Conservation (phyloP, 148 eudicot species). For the Selenicereus undatus region DNA sequence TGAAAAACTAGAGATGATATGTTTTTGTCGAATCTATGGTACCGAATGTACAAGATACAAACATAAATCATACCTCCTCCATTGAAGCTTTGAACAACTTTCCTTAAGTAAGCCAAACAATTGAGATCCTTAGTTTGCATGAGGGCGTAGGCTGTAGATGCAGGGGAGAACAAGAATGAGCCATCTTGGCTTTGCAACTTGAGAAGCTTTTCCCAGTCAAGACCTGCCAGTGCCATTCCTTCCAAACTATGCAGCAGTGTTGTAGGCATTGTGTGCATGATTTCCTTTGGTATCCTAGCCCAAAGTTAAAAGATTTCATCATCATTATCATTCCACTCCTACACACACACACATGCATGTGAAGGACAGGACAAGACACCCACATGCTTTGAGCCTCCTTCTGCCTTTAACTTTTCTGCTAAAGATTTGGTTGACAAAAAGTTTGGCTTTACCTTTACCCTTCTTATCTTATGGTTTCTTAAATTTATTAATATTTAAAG, state of each 20-base stretch:
- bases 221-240: slow-evolving; percentile 65
- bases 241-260: slow-evolving; percentile 81
- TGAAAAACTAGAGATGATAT: neutral
- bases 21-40: neutral
- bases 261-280: slow-evolving; percentile 72
- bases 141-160: slow-evolving; percentile 96
- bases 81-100: slow-evolving; percentile 48
- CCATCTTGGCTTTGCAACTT: slow-evolving; percentile 73
- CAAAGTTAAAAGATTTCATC: neutral
- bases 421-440: slow-evolving; percentile 17
- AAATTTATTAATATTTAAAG: slow-evolving; percentile 2
- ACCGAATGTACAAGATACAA: neutral
- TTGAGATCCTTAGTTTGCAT: slow-evolving; percentile 64
- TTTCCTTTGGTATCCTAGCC: slow-evolving; percentile 77
- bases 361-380: slow-evolving; percentile 16
- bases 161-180: slow-evolving; percentile 85
- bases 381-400: slow-evolving; percentile 21
- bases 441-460: slow-evolving; percentile 6
- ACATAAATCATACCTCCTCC: slow-evolving; percentile 75
- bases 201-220: slow-evolving; percentile 76
- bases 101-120: slow-evolving; percentile 61
- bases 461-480: neutral
- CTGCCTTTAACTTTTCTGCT: slow-evolving; percentile 4
- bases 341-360: neutral
- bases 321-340: neutral